These are phyloP conservation scores for Cicer arietinum DNA, from an alignment of 306 rosid genomes.

Conservation along the genomic window DNA sequence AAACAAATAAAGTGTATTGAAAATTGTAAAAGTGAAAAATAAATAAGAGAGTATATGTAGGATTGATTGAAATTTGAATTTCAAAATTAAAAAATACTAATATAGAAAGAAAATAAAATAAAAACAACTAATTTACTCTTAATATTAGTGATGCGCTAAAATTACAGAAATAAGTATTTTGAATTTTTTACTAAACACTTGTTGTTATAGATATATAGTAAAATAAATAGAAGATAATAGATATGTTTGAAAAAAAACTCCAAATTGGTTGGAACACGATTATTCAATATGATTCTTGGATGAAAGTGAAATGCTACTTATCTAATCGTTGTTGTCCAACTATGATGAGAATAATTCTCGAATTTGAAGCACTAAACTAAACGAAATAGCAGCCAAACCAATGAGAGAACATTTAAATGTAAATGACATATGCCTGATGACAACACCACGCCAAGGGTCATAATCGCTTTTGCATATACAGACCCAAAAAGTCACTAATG, in stretches of 20 bases:
- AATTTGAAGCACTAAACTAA: conserved; percentile 23
- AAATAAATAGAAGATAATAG: not conserved
- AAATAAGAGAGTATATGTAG: no score
- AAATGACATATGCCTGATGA: conserved; percentile 31
- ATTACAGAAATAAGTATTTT: no score
- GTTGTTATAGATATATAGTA: no score
- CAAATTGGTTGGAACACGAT: conserved; percentile 12
- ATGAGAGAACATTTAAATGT: conserved; percentile 15
- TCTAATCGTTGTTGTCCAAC: conserved; percentile 4
- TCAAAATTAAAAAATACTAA: no score
- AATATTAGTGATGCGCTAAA: no score
- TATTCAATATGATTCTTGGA: not conserved
- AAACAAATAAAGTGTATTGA: no score
- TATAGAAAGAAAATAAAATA: no score
- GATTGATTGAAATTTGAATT: no score
- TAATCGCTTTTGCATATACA: conserved; percentile 24
- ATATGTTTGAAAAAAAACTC: not conserved
- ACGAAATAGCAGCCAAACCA: conserved; percentile 6
- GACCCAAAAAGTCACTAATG: conserved; percentile 32
- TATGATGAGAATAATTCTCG: conserved; percentile 22
- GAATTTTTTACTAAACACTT: no score
- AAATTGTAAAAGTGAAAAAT: no score
- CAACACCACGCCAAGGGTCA: conserved; percentile 21
- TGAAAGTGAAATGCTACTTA: conserved; percentile 25
- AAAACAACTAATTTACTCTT: no score